Conservation (phyloP, 768 basidiomycete species). For the Russula abietina region DNA sequence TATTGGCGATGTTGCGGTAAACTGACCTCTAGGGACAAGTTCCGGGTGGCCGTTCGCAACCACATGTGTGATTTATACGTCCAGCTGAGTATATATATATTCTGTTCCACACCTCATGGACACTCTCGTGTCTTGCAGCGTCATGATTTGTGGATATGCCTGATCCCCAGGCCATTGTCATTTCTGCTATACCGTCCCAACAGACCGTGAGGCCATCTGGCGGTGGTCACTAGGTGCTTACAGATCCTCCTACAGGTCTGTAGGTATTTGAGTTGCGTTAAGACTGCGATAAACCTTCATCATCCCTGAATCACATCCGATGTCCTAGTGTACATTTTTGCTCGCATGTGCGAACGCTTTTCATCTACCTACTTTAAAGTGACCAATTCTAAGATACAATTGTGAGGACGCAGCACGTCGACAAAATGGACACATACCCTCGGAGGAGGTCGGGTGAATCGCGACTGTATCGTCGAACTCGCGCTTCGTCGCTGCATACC, state of each 20-base stretch:
- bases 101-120: not conserved
- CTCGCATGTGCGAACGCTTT: not conserved
- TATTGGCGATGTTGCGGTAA: conserved; percentile 49
- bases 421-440: conserved; percentile 47
- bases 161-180: not conserved
- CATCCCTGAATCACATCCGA: not conserved
- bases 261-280: not conserved
- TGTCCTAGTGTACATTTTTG: not conserved
- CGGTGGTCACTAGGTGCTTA: not conserved
- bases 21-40: no score
- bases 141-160: not conserved
- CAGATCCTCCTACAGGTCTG: not conserved
- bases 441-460: conserved; percentile 84
- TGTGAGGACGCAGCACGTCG: not conserved
- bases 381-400: conserved; percentile 45
- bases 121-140: not conserved
- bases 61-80: not conserved
- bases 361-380: conserved; percentile 40
- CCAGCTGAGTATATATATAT: not conserved
- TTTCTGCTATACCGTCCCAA: not conserved
- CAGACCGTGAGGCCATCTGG: not conserved
- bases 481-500: conserved; percentile 55
- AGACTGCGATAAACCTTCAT: not conserved
- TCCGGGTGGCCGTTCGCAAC: not conserved
- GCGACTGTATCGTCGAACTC: conserved; percentile 87